Base-by-base conservation (phyloP, 345 rosid genomes). In the Viola odorata region DNA sequence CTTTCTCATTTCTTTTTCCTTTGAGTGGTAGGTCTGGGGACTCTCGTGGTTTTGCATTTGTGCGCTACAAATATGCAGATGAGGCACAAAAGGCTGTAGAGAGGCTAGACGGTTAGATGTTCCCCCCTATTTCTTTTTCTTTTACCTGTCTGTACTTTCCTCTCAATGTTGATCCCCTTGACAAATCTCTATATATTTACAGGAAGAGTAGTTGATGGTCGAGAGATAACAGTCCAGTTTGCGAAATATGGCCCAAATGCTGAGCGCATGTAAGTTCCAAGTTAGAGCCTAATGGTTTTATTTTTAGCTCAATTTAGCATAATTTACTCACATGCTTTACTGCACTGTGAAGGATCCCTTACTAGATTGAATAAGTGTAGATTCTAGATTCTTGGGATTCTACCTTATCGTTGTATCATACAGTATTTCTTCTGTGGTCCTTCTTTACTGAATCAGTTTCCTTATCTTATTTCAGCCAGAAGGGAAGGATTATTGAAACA, bases 191-290 rank as follows among this genome's bases (percentile, higher is more conserved):
- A 12, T 45, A 55, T 8, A 2, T 53, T 74, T 79, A 42, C 82
- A 94, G 99, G 99, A 62, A 79, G 84, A 75, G 83, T 88, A 53
- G 99, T 90, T 44, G 99, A 94, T 78, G 97, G 97, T 47, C 80
- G 97, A 37, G 99, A 94, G 67, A 94, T 94, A 50, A 86, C 88
- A 17, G 99, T 94, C 66, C 99, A 94, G 45, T 88, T 94, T 72
- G 96, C 99, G 0, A 94, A 94, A 54, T 90, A 94, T 60, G 99
- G 99, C n/a, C 97, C 99, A 8, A 85, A 87, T 79, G 96, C 99
- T 37, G 98, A 89, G 77, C 84, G 78, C 68, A 92, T 89, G 98
- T 92, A 75, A 77, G 96, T 63, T 14, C 39, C 59, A 14, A 17
- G 5, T 23, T 23, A 23, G 32, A 23, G 32, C 32, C 32, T 23